A percentile compares a stretch with the other conserved stretches of the same genome.
Conservation (phyloP, 2,329 filamentous ascomycete genomes). For the Alternaria brassicae region DNA sequence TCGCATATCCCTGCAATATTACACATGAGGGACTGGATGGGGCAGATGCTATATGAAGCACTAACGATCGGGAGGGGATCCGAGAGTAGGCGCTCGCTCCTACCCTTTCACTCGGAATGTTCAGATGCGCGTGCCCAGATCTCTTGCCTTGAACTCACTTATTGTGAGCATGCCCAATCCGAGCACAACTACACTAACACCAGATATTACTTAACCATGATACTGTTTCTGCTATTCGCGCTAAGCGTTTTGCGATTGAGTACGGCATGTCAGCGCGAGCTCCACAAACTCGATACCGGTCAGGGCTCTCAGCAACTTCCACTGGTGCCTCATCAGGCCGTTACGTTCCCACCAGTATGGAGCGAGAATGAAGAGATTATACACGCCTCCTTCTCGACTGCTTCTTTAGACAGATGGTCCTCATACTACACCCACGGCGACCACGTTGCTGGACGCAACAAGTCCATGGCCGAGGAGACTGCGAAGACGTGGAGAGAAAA, state of each 20-base stretch:
- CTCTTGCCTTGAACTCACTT: not conserved
- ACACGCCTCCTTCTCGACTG: conserved; percentile 51
- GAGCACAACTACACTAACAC: not conserved
- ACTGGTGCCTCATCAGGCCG: conserved; percentile 19
- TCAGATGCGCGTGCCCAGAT: not conserved
- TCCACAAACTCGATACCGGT: not conserved
- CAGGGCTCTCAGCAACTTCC: not conserved
- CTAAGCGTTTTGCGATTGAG: not conserved
- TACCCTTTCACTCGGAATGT: not conserved
- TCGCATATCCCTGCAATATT: not conserved
- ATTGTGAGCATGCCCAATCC: not conserved
- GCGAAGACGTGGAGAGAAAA: conserved; percentile 40
- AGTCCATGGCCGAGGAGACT: conserved; percentile 48
- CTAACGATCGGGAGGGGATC: not conserved
- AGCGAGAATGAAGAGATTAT: conserved; percentile 48
- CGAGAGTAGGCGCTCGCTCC: not conserved
- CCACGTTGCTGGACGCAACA: conserved; percentile 44
- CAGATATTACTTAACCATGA: not conserved
- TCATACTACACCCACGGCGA: conserved; percentile 50
- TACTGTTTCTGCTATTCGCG: not conserved
- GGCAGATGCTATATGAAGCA: not conserved
- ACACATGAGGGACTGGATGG: not conserved
- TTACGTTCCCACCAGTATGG: conserved; percentile 42
- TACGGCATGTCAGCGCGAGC: not conserved
- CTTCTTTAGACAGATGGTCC: conserved; percentile 46